Percentiles rank a stretch among this genome's conserved stretches.
These are phyloP conservation scores for Amanita jacksonii DNA, from an alignment of 768 basidiomycete species.

Conservation along the genomic window DNA sequence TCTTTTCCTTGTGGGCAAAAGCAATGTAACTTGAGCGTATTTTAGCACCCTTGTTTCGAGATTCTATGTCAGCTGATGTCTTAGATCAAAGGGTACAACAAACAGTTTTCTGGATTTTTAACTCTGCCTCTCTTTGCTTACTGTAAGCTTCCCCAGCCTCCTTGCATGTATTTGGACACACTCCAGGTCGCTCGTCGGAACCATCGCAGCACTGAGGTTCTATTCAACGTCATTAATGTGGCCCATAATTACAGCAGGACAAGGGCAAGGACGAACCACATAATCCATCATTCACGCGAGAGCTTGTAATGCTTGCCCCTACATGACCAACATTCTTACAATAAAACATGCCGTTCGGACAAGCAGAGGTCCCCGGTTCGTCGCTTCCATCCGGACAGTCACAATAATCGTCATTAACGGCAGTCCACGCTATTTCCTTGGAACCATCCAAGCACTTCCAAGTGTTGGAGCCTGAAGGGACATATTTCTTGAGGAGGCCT, in stretches of 20 bases:
- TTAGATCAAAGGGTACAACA: slow-evolving; percentile 18
- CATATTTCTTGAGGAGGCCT: slow-evolving; percentile 44
- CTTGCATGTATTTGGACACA: slow-evolving; percentile 71
- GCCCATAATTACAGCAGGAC: not conserved
- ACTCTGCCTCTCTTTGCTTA: slow-evolving; percentile 60
- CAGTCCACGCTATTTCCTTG: slow-evolving; percentile 65
- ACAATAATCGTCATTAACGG: slow-evolving; percentile 92
- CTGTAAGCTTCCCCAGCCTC: slow-evolving; percentile 65
- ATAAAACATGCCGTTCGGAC: slow-evolving; percentile 66
- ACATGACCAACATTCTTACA: slow-evolving; percentile 87
- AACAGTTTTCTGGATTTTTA: slow-evolving; percentile 74
- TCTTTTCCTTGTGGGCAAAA: slow-evolving; percentile 85
- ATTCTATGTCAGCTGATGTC: no score
- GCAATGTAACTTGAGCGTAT: slow-evolving; percentile 83
- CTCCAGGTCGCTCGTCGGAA: slow-evolving; percentile 78
- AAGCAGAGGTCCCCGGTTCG: slow-evolving; percentile 92
- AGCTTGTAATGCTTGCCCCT: slow-evolving; percentile 66
- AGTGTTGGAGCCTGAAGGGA: slow-evolving; percentile 36
- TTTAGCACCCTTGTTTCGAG: slow-evolving; percentile 66
- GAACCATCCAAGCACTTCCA: slow-evolving; percentile 83
- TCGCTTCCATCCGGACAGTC: slow-evolving; percentile 95
- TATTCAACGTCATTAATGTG: slow-evolving; percentile 22
- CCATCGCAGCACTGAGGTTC: slow-evolving; percentile 95
- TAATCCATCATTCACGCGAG: slow-evolving; percentile 85
- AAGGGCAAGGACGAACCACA: slow-evolving; percentile 59